A percentile compares a stretch with the other conserved stretches of the same genome.
phyloP scores from a whole-genome alignment of 2,329 filamentous ascomycete genomes.

The Alternaria postmessia region DNA sequence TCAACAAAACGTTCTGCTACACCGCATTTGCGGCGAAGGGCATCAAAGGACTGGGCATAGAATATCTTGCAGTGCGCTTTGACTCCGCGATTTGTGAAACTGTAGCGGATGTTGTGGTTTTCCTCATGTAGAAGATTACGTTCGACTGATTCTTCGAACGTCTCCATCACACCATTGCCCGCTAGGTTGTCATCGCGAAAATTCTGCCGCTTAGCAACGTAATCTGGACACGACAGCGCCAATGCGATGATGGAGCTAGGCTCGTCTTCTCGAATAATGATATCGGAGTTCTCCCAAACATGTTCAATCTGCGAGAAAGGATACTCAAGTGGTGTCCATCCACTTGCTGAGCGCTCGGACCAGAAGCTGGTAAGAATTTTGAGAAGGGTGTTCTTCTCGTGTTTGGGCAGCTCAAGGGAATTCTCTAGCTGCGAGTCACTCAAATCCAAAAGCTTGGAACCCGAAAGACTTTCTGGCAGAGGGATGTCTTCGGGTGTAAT shows the following conservation, averaged over 20 bases:
- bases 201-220: constrained; percentile 77
- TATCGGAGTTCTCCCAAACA: constrained; percentile 95
- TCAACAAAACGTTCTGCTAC: constrained; percentile 94
- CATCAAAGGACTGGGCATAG: constrained; percentile 97
- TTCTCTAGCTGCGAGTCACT: constrained; percentile 65
- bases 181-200: constrained; percentile 59
- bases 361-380: constrained; percentile 97
- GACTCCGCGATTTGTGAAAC: constrained; percentile 92
- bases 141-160: constrained; percentile 77
- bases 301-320: constrained; percentile 84
- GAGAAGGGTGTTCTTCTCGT: constrained; percentile 92
- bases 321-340: constrained; percentile 92
- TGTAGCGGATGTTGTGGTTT: constrained; percentile 93
- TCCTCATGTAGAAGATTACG: constrained; percentile 83
- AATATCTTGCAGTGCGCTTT: constrained; percentile 98
- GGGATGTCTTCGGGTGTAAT: constrained; percentile 73
- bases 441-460: constrained; percentile 59
- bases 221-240: constrained; percentile 86
- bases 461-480: constrained; percentile 68
- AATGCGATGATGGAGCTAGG: constrained; percentile 96
- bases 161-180: constrained; percentile 29
- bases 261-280: constrained; percentile 96
- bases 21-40: constrained; percentile 88
- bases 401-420: constrained; percentile 82
- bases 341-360: constrained; percentile 95